Base-by-base conservation (phyloP, 768 basidiomycete genomes). In the Psilocybe tampanensis region DNA sequence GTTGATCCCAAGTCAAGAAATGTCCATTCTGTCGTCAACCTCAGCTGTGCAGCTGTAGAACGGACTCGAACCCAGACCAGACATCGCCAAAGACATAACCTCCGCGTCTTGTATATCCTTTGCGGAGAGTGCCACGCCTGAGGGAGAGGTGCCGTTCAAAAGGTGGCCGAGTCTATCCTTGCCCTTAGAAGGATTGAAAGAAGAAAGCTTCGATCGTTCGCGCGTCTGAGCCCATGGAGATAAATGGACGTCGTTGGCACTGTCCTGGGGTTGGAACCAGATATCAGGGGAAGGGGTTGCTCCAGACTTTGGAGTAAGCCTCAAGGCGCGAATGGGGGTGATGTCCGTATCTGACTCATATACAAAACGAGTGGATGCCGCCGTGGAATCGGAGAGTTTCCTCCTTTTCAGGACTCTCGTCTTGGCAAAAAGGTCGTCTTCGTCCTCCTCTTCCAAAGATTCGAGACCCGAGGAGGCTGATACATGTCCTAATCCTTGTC, bases 391-490 rank as follows among this genome's bases (percentile, higher is more conserved):
- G 8, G 61, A 62, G 7, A 63, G 42, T 55, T 60, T 68, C 17
- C 67, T 59, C 59, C 55, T 68, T 55, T 70, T 70, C 33, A 54
- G 18, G 12, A 60, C 54, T 42, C 69, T 50, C 8, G 66, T 24
- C 13, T 52, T 43, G 33, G 52, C 44, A 43, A 61, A 58, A 47
- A 63, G 24, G 47, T 64, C 47, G 56, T 47, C 58, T 60, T 74
- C 64, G 54, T 65, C 64, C 39, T 68, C 65, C 68, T 74, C 60
- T 26, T 59, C 52, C 17, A 64, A 56, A 47, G 56, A 60, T 57
- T 59, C 64, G 45, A 22, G 52, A 48, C 57, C 50, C 39, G 59
- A 52, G 23, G 76, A 70, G 18, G 64, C 65, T 2, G 71, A 68
- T 18, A 67, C 48, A 12, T 66, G 50, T 8, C 64, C 64, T 21